Conservation (phyloP, 2,329 filamentous ascomycete species). For the Venturia aucupariae region DNA sequence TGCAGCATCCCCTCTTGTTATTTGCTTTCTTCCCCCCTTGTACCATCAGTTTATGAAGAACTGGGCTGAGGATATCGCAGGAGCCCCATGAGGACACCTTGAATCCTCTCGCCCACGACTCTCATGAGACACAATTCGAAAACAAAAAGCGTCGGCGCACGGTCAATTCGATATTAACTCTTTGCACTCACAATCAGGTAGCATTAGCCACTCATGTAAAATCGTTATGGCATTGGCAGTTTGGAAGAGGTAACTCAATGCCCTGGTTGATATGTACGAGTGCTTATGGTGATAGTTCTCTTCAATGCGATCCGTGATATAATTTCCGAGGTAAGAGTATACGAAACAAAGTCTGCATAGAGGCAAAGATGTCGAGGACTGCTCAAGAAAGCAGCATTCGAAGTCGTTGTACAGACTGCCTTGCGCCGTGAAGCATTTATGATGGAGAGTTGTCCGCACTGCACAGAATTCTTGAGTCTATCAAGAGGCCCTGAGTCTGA, state of each 20-base stretch:
- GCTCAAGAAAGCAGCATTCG: not conserved
- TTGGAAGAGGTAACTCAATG: not conserved
- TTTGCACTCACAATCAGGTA: constrained; percentile 7
- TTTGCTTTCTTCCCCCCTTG: constrained; percentile 1
- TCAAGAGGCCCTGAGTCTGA: not conserved
- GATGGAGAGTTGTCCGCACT: too few species aligned
- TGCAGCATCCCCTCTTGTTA: constrained; percentile 2
- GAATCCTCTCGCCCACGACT: constrained; percentile 2
- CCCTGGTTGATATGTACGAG: not conserved
- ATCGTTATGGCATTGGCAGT: not conserved
- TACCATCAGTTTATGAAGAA: not conserved
- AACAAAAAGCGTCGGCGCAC: constrained; percentile 6
- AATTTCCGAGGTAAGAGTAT: not conserved
- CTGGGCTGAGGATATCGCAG: constrained; percentile 8
- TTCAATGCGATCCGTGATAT: not conserved
- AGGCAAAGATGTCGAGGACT: not conserved
- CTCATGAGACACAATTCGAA: not conserved
- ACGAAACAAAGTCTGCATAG: not conserved
- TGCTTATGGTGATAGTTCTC: constrained; percentile 6
- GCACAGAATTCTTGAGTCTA: not conserved
- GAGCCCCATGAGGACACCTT: not conserved
- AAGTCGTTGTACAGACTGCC: not conserved
- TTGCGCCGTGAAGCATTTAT: not conserved
- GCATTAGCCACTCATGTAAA: constrained; percentile 1
- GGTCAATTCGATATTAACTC: constrained; percentile 2